Conservation (phyloP, 768 basidiomycete genomes). For the Lactarius pseudohatsudake region DNA sequence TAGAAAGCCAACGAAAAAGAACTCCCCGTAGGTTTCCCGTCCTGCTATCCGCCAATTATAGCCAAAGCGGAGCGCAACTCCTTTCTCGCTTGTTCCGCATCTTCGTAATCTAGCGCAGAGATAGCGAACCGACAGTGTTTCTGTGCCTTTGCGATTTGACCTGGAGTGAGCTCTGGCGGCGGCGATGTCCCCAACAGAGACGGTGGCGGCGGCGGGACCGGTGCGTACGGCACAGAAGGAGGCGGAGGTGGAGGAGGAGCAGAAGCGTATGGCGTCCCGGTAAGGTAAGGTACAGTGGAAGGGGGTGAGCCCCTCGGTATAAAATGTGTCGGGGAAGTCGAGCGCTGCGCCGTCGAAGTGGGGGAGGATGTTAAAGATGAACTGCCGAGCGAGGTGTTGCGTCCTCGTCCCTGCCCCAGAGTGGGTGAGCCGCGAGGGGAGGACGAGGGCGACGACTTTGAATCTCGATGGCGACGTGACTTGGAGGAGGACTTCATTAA, state of each 20-base stretch:
- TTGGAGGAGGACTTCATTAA: slow-evolving; percentile 17
- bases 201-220: slow-evolving; percentile 27
- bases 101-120: slow-evolving; percentile 95
- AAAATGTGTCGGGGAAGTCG: slow-evolving; percentile 27
- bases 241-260: slow-evolving; percentile 21
- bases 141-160: slow-evolving; percentile 71
- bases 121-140: slow-evolving; percentile 93
- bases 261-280: slow-evolving; percentile 10
- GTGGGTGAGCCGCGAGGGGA: slow-evolving; percentile 11
- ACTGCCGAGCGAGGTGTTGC: slow-evolving; percentile 6
- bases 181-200: slow-evolving; percentile 21
- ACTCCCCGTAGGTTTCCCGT: neutral
- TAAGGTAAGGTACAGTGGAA: slow-evolving; percentile 12
- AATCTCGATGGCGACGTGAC: slow-evolving; percentile 10
- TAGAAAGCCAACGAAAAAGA: neutral
- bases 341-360: slow-evolving; percentile 1
- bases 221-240: slow-evolving; percentile 25
- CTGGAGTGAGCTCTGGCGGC: slow-evolving; percentile 55
- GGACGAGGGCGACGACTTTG: neutral
- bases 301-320: slow-evolving; percentile 24
- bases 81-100: slow-evolving; percentile 78
- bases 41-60: slow-evolving; percentile 53
- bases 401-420: slow-evolving; percentile 1
- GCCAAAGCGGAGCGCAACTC: slow-evolving; percentile 79
- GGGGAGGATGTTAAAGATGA: slow-evolving; percentile 6